Percentiles rank a stretch among this genome's conserved stretches.
Evolutionary conservation across 1,284 basidiomycete species (phyloP).

Genomic region (Tremellales sp.): DNA sequence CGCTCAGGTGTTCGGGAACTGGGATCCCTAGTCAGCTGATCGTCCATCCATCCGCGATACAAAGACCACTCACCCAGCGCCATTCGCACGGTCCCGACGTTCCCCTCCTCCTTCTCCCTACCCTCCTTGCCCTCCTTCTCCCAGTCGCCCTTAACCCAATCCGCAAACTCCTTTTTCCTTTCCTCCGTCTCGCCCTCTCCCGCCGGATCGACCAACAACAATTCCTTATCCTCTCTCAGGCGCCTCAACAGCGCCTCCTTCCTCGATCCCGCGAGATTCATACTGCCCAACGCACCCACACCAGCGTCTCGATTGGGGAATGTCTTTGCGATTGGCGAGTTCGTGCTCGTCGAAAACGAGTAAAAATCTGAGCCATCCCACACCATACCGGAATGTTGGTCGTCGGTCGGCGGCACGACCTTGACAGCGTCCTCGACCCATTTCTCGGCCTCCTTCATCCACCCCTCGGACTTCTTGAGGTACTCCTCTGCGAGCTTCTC

Average conservation of each 20-base stretch:
- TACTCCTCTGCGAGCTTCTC: constrained; percentile 68
- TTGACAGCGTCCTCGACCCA: constrained; percentile 64
- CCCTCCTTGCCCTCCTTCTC: constrained; percentile 48
- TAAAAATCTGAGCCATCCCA: constrained; percentile 85
- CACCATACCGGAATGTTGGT: constrained; percentile 51
- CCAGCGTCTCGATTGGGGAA: constrained; percentile 22
- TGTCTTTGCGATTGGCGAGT: constrained; percentile 2
- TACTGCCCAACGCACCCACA: constrained; percentile 49
- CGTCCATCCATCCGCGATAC: constrained; percentile 26
- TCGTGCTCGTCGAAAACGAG: constrained; percentile 51
- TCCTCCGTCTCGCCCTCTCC: constrained; percentile 53
- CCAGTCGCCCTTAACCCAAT: constrained; percentile 60
- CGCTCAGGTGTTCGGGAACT: constrained; percentile 69
- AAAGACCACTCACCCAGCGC: constrained; percentile 59
- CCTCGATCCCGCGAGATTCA: constrained; percentile 51
- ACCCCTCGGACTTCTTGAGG: constrained; percentile 66
- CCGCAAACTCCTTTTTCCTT: constrained; percentile 57
- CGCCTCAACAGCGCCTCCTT: constrained; percentile 72
- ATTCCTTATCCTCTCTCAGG: constrained; percentile 68
- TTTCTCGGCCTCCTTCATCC: constrained; percentile 66
- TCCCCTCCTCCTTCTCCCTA: constrained; percentile 44
- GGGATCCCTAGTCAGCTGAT: constrained; percentile 6
- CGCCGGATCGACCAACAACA: constrained; percentile 72
- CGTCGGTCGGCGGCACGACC: constrained; percentile 73
- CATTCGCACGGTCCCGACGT: constrained; percentile 59